phyloP scores from a whole-genome alignment of 2,329 filamentous ascomycete species.

The Pseudogymnoascus sp. region DNA sequence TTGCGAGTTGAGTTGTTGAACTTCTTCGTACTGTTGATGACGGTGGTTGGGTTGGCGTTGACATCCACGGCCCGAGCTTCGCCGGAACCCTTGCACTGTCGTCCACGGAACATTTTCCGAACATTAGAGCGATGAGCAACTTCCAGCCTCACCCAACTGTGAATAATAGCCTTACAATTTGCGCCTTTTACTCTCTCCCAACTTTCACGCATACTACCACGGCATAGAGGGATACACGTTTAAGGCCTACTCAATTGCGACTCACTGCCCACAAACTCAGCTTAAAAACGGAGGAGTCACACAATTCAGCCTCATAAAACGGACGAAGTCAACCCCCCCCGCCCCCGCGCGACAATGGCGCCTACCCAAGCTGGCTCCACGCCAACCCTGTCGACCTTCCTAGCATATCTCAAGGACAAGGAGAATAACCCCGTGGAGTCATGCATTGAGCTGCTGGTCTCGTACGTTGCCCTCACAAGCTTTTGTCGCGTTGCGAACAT shows the following conservation, averaged over 20 bases:
- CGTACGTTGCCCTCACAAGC: conserved; percentile 43
- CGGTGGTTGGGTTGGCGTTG: conserved; percentile 8
- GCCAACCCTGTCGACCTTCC: conserved; percentile 69
- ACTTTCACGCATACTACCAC: not conserved
- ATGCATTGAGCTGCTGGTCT: conserved; percentile 75
- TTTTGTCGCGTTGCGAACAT: conserved; percentile 14
- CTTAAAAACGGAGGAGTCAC: not conserved
- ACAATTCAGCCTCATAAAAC: conserved; percentile 2
- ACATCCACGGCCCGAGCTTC: conserved; percentile 2
- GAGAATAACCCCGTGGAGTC: conserved; percentile 59
- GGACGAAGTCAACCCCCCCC: not conserved
- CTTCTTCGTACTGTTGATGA: conserved; percentile 8
- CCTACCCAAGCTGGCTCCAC: conserved; percentile 43
- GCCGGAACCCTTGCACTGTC: conserved; percentile 3
- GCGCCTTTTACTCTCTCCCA: not conserved
- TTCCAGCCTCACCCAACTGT: not conserved
- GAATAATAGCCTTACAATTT: conserved; percentile 5
- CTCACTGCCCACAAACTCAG: not conserved
- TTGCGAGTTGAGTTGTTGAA: conserved; percentile 3
- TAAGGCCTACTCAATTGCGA: not conserved
- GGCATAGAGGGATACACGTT: not conserved
- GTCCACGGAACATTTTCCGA: conserved; percentile 8
- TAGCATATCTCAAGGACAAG: conserved; percentile 69
- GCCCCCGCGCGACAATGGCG: conserved; percentile 42
- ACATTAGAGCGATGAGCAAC: conserved; percentile 2